Evolutionary conservation across 768 basidiomycete genomes (phyloP).

Genomic region (Gautieria morchelliformis): DNA sequence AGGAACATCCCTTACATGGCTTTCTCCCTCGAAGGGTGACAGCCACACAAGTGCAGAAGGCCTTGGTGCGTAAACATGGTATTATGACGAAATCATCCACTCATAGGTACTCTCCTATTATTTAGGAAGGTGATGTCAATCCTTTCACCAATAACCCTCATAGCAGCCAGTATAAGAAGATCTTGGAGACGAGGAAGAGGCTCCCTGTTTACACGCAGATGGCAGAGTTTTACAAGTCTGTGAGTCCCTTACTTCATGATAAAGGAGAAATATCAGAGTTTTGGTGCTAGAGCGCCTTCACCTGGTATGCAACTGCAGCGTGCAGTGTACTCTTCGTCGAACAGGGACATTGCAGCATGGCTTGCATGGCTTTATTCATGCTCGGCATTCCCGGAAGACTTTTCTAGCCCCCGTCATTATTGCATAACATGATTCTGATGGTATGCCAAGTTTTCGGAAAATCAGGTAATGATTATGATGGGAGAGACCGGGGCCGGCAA

Average conservation of each 20-base stretch:
- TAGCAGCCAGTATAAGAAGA: conserved; percentile 74
- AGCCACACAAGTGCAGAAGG: conserved; percentile 53
- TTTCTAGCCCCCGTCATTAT: conserved; percentile 10
- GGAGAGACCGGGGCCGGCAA: conserved; percentile 95
- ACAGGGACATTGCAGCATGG: background rate
- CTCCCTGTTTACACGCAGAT: conserved; percentile 89
- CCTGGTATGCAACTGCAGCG: background rate
- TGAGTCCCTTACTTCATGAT: conserved; percentile 31
- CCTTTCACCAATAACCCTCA: conserved; percentile 81
- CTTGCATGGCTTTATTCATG: background rate
- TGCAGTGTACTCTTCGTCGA: background rate
- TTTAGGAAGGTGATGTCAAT: conserved; percentile 69
- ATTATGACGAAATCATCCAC: background rate
- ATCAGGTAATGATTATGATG: conserved; percentile 86
- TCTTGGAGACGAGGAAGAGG: conserved; percentile 75
- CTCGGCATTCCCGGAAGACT: conserved; percentile 9
- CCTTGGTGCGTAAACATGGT: conserved; percentile 46
- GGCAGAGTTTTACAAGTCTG: conserved; percentile 86
- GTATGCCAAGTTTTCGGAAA: conserved; percentile 47
- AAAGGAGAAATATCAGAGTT: background rate
- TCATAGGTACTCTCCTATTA: background rate
- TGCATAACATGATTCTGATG: conserved; percentile 16
- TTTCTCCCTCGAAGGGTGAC: conserved; percentile 63
- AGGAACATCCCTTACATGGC: conserved; percentile 59
- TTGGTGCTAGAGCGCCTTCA: background rate